A percentile compares a stretch with the other conserved stretches of the same genome.
phyloP scores from a whole-genome alignment of 495 filamentous ascomycete species.

The Xylaria grammica region DNA sequence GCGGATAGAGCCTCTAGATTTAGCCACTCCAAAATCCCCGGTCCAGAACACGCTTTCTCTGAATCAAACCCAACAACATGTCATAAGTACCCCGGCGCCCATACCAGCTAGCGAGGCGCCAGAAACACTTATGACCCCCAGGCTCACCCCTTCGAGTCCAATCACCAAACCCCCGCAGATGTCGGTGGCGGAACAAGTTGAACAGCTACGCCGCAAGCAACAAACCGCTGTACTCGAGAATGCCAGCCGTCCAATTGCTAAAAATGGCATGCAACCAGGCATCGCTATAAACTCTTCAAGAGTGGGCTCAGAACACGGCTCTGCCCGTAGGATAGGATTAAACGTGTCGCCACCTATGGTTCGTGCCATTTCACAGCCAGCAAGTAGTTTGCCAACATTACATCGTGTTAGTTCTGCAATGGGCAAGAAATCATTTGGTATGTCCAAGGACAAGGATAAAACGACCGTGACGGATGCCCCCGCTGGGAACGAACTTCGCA shows the following conservation, averaged over 20 bases:
- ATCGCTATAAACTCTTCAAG: conserved; percentile 22
- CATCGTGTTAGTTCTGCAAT: conserved; percentile 33
- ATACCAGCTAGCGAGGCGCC: conserved; percentile 6
- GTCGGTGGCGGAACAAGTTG: conserved; percentile 55
- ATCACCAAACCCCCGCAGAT: conserved; percentile 23
- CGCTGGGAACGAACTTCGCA: conserved; percentile 36
- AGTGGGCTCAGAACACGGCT: conserved; percentile 42
- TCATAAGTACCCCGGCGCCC: conserved; percentile 8
- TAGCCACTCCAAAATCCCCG: conserved; percentile 61
- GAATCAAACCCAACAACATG: conserved; percentile 15
- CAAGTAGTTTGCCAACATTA: conserved; percentile 28
- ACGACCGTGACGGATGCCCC: conserved; percentile 18
- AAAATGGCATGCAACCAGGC: conserved; percentile 25
- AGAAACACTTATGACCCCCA: conserved; percentile 20
- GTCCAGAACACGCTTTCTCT: conserved; percentile 19
- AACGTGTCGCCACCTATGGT: conserved; percentile 67
- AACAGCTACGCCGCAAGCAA: conserved; percentile 51
- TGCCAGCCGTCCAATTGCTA: conserved; percentile 30
- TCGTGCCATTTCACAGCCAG: conserved; percentile 75
- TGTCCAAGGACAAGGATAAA: conserved; percentile 40
- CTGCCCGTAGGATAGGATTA: conserved; percentile 46
- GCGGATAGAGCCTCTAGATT: conserved; percentile 71
- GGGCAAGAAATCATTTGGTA: conserved; percentile 32
- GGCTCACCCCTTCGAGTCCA: conserved; percentile 14
- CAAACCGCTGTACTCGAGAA: conserved; percentile 40